These are phyloP conservation scores for Colletotrichum godetiae DNA, from an alignment of 2,329 filamentous ascomycete species.

Conservation along the genomic window DNA sequence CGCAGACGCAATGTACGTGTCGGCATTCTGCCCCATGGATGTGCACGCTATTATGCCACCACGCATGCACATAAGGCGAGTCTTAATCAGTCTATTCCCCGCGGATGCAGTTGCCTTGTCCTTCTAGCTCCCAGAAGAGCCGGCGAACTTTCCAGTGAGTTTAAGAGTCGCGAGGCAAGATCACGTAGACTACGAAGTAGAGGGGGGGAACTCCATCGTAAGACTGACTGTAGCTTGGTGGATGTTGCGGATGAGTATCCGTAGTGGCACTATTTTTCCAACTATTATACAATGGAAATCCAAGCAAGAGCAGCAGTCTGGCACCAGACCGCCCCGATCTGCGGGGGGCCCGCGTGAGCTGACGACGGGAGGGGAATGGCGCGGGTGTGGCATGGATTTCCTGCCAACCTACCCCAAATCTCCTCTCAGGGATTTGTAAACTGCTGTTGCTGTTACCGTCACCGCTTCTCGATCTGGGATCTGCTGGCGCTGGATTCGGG, in stretches of 20 bases:
- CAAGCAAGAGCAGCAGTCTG: neutral
- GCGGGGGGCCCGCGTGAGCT: slow-evolving; percentile 27
- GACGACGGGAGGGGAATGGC: slow-evolving; percentile 31
- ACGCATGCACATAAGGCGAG: slow-evolving; percentile 3
- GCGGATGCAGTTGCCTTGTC: neutral
- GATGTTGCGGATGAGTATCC: neutral
- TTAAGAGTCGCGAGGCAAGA: neutral
- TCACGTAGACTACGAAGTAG: neutral
- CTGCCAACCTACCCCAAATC: neutral
- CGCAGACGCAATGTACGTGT: slow-evolving; percentile 14
- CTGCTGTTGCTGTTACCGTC: neutral
- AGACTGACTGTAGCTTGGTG: neutral
- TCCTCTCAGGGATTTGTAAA: too few relatives aligned
- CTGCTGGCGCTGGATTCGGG: neutral
- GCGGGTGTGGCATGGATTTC: slow-evolving; percentile 4
- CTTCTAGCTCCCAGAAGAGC: neutral
- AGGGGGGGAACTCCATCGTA: neutral
- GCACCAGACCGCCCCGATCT: slow-evolving; percentile 16
- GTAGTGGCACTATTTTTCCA: neutral
- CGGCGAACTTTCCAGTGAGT: neutral
- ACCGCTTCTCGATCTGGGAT: slow-evolving; percentile 18
- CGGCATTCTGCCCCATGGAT: slow-evolving; percentile 3
- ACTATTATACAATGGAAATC: neutral
- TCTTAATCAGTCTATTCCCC: neutral
- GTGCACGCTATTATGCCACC: slow-evolving; percentile 21